A percentile compares a stretch with the other conserved stretches of the same genome.
Conservation (phyloP, 352 stramenopile genomes). For the Phytophthora palmivora region DNA sequence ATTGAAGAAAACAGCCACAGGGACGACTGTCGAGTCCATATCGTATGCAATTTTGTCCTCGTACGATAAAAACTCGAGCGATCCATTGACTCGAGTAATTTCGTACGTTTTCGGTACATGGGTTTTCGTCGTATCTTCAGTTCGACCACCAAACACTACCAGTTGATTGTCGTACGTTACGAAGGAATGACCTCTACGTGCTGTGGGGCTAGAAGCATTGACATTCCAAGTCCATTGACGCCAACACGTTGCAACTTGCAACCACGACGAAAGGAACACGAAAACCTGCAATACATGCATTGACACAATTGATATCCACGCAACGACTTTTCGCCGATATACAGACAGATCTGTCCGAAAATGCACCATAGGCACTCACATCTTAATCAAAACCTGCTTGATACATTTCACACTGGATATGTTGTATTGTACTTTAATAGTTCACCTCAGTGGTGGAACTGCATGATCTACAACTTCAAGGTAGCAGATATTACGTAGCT, state of each 20-base stretch:
- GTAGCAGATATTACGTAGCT: conserved; percentile 43
- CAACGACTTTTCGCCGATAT: conserved; percentile 35
- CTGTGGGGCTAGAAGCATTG: conserved; percentile 63
- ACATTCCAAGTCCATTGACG: conserved; percentile 84
- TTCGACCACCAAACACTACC: conserved; percentile 94
- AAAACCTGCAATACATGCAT: conserved; percentile 20
- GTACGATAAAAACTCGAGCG: conserved; percentile 90
- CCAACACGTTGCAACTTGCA: conserved; percentile 54
- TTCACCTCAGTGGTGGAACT: conserved; percentile 27
- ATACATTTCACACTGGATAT: no score
- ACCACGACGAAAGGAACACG: conserved; percentile 11
- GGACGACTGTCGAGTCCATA: conserved; percentile 55
- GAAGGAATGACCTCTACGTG: conserved; percentile 87
- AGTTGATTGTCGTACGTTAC: conserved; percentile 83
- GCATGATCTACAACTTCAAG: conserved; percentile 33
- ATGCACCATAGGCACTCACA: no score
- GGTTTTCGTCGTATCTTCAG: conserved; percentile 84
- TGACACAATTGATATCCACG: conserved; percentile 7
- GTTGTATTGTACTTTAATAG: no score
- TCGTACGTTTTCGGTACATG: conserved; percentile 95
- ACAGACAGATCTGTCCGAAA: no score
- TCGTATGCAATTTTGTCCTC: conserved; percentile 81
- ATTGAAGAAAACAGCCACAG: conserved; percentile 94
- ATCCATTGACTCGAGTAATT: conserved; percentile 78
- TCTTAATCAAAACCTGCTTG: no score